Base-by-base conservation (phyloP, 2,329 filamentous ascomycete genomes). In the Nemania abortiva region DNA sequence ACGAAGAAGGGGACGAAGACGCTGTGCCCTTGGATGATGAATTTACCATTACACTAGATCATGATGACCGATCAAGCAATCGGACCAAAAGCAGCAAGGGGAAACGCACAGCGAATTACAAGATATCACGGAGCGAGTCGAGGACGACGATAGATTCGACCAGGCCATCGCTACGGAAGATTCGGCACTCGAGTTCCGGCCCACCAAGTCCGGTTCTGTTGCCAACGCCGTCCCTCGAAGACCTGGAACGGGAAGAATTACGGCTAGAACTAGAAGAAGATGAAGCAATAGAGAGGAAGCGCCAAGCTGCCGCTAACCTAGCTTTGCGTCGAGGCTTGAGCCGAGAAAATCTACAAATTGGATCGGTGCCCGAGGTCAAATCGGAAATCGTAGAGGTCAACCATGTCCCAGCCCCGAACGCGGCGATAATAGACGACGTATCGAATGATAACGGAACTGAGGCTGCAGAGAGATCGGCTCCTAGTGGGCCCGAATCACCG, bases 21-120 rank as follows among this genome's bases (percentile, higher is more conserved):
- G 95, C 95, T 0, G 89, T 97, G n/a, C 93, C 94, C 13, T 82
- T 98, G 20, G 93, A 95, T 75, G 95, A 98, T 77, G 95, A 98
- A 77, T 97, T 98, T 74, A 93, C 94, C 2, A 90, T 97, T 78
- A 89, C 90, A 2, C 85, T 98, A 70, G 91, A 94, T 69, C 88
- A 92, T 72, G 94, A 96, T 65, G 92, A 94, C 75, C 87, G 88
- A 54, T 91, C 90, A 73, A 94, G 91, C 75, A 88, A 86, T 54
- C 91, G 87, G 71, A 89, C 87, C 24, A 81, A 82, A 69, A 88
- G 85, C 70, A 90, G 86, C 73, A 90, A 89, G 72, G 88, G 88
- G 0, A 90, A 90, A 76, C 81, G 84, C 52, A 84, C 83, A 31
- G 82, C 79, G 10, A 75, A 74, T 61, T 74, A 81, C 70, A 64